phyloP scores from a whole-genome alignment of 495 filamentous ascomycete species.

The Lasiosphaeria miniovina region DNA sequence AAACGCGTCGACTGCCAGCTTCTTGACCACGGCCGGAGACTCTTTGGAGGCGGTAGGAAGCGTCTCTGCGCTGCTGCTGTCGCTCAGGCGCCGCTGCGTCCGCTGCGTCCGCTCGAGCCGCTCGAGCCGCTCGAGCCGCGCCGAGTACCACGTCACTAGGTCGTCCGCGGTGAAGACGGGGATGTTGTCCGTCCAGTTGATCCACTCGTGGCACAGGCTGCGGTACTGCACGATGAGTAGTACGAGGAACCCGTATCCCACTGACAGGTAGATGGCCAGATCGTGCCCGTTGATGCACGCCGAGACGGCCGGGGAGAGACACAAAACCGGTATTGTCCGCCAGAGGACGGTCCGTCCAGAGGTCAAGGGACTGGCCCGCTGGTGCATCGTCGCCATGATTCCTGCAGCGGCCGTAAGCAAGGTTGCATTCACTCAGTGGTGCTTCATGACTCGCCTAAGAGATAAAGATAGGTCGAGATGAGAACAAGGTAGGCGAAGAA shows the following conservation, averaged over 20 bases:
- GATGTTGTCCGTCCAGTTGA: slow-evolving; percentile 48
- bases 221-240: slow-evolving; percentile 46
- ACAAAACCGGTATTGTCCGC: slow-evolving; percentile 46
- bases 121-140: slow-evolving; percentile 16
- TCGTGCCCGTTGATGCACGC: slow-evolving; percentile 45
- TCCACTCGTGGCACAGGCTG: slow-evolving; percentile 48
- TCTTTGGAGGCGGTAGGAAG: not conserved
- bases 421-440: not conserved
- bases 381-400: slow-evolving; percentile 33
- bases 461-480: slow-evolving; percentile 50
- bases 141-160: slow-evolving; percentile 48
- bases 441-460: slow-evolving; percentile 31
- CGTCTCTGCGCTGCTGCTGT: slow-evolving; percentile 11
- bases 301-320: slow-evolving; percentile 47
- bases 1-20: slow-evolving; percentile 18
- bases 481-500: slow-evolving; percentile 51
- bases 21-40: slow-evolving; percentile 8
- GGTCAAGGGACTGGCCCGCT: slow-evolving; percentile 23
- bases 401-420: slow-evolving; percentile 7
- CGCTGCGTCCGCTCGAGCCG: too few species aligned
- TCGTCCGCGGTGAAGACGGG: slow-evolving; percentile 47
- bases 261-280: slow-evolving; percentile 45
- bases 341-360: slow-evolving; percentile 37
- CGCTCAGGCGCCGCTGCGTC: not conserved
- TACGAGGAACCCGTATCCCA: slow-evolving; percentile 46